These are phyloP conservation scores for Microdochium trichocladiopsis DNA, from an alignment of 2,329 filamentous ascomycete genomes.

Conservation along the genomic window DNA sequence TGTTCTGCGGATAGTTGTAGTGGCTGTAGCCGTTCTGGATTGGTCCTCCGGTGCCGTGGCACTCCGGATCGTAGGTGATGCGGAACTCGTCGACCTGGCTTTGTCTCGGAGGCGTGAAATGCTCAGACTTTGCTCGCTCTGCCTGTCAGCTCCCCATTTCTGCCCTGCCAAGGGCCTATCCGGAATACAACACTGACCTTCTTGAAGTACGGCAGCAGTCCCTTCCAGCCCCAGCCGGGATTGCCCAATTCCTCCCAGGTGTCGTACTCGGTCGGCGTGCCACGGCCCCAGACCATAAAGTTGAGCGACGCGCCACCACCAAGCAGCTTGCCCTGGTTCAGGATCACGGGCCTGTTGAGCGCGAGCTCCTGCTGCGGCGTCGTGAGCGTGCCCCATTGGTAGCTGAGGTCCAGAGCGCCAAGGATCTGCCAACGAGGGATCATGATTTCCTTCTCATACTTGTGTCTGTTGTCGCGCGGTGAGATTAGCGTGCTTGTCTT, in stretches of 20 bases:
- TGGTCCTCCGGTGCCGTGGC: constrained; percentile 1
- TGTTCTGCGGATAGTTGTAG: constrained; percentile 2
- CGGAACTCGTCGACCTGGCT: constrained; percentile 24
- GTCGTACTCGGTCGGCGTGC: constrained; percentile 25
- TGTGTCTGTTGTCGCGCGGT: not conserved
- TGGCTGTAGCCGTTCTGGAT: constrained; percentile 1
- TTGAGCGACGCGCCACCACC: not conserved
- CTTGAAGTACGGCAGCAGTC: constrained; percentile 31
- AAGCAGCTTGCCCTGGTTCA: not conserved
- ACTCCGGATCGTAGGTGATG: constrained; percentile 19
- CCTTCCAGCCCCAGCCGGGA: constrained; percentile 24
- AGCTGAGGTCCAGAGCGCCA: not conserved
- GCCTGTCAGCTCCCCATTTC: constrained; percentile 10
- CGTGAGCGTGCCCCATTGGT: not conserved
- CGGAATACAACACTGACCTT: constrained; percentile 23
- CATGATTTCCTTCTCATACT: constrained; percentile 3
- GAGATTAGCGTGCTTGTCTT: not conserved
- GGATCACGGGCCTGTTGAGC: not conserved
- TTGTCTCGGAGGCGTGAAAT: constrained; percentile 21
- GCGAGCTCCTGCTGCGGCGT: constrained; percentile 1
- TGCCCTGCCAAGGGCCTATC: too few relatives aligned
- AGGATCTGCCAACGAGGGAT: constrained; percentile 1
- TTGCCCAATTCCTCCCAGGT: constrained; percentile 27
- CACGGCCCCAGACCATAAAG: constrained; percentile 24
- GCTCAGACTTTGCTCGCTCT: constrained; percentile 13